Conservation (phyloP, 108 stramenopile species). For the Stephanodiscus minutulus region DNA sequence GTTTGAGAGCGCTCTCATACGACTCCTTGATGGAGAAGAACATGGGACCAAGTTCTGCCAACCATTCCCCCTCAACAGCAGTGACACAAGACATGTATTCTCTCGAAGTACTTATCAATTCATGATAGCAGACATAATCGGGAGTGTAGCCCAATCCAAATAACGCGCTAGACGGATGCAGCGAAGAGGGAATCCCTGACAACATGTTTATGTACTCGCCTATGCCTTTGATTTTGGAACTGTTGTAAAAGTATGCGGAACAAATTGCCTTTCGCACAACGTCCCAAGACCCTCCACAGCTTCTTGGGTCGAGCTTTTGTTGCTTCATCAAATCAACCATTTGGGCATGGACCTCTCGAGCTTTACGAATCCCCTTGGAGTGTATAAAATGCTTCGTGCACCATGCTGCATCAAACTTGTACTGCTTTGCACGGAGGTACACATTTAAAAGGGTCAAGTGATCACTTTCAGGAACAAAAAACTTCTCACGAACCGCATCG, state of each 20-base stretch:
- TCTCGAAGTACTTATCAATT: conserved; percentile 96
- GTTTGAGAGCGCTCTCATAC: conserved; percentile 74
- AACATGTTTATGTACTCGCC: conserved; percentile 99
- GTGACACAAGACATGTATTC: conserved; percentile 99
- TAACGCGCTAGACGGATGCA: conserved; percentile 92
- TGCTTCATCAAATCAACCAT: conserved; percentile 96
- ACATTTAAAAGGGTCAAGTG: conserved; percentile 98
- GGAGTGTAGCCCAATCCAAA: conserved; percentile 98
- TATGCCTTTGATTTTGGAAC: conserved; percentile 96
- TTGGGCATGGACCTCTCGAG: conserved; percentile 95
- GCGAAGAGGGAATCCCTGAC: conserved; percentile 86
- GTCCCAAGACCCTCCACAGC: conserved; percentile 95
- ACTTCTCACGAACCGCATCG: conserved; percentile 98
- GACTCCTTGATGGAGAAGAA: conserved; percentile 95
- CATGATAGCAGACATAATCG: conserved; percentile 98
- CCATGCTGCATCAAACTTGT: conserved; percentile 93
- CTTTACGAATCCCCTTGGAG: conserved; percentile 95
- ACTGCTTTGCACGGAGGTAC: conserved; percentile 91
- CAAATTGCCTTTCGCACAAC: conserved; percentile 96
- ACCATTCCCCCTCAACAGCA: conserved; percentile 98
- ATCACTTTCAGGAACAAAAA: conserved; percentile 99
- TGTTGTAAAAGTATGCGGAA: conserved; percentile 98
- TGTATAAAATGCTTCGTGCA: conserved; percentile 98
- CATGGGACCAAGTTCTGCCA: conserved; percentile 98
- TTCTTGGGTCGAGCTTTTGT: conserved; percentile 82